These are phyloP conservation scores for Phascolomyces articulosus DNA, from an alignment of 371 early-diverging fungal genomes.

Conservation along the genomic window DNA sequence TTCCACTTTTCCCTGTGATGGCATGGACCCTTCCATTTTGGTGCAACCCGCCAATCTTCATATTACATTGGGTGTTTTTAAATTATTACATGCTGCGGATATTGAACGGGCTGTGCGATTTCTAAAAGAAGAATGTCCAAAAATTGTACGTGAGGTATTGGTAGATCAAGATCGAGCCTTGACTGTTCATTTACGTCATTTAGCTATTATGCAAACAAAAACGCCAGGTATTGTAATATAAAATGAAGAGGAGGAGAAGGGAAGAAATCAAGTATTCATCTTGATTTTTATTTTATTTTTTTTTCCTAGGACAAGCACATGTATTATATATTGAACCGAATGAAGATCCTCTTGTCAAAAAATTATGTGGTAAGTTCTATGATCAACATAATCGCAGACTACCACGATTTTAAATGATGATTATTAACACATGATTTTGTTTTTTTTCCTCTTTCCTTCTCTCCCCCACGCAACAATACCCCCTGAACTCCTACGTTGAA, in stretches of 20 bases:
- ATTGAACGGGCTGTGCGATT: constrained; percentile 29
- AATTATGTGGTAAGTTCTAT: constrained; percentile 25
- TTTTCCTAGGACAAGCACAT: constrained; percentile 27
- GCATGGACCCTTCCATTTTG: constrained; percentile 26
- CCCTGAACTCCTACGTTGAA: no score
- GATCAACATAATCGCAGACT: no score
- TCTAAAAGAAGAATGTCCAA: constrained; percentile 23
- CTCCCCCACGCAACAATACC: no score
- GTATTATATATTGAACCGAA: constrained; percentile 36
- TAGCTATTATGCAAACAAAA: constrained; percentile 26
- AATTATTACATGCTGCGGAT: constrained; percentile 25
- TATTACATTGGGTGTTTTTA: constrained; percentile 41
- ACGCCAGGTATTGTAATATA: constrained; percentile 29
- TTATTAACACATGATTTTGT: no score
- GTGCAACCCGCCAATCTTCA: constrained; percentile 32
- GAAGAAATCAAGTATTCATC: no score
- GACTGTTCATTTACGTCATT: constrained; percentile 19
- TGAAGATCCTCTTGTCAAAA: constrained; percentile 20
- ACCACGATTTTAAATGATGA: no score
- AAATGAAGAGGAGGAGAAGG: constrained; percentile 9
- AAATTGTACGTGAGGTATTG: constrained; percentile 12
- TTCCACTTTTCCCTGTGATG: constrained; percentile 19
- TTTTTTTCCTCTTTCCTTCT: no score
- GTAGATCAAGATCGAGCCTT: constrained; percentile 6
- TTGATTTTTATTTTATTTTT: no score